Conservation (phyloP, 1,284 basidiomycete species). For the Ceratobasidium sp. region DNA sequence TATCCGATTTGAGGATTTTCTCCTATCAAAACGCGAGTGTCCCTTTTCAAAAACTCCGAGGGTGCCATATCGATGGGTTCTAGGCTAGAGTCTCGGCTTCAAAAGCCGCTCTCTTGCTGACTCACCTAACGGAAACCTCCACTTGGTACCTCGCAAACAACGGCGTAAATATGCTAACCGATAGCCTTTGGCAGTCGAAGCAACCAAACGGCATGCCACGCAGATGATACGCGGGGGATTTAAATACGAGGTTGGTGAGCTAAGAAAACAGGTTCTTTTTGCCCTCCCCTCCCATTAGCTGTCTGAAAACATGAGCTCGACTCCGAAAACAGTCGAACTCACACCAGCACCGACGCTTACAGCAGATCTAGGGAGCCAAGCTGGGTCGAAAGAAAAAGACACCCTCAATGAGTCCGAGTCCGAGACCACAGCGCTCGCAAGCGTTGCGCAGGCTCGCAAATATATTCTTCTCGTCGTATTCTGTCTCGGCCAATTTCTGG, state of each 20-base stretch:
- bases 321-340: slow-evolving; percentile 10
- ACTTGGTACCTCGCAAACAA: not conserved
- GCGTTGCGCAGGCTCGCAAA: slow-evolving; percentile 43
- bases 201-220: not conserved
- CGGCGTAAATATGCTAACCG: not conserved
- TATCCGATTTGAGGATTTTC: not conserved
- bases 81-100: not conserved
- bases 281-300: not conserved
- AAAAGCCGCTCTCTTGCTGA: not conserved
- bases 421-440: slow-evolving; percentile 12
- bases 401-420: not conserved
- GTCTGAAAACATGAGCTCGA: slow-evolving; percentile 6
- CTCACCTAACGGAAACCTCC: not conserved
- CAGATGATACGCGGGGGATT: not conserved
- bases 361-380: not conserved
- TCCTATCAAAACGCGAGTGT: not conserved
- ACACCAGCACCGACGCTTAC: slow-evolving; percentile 22
- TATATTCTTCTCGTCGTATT: slow-evolving; percentile 53
- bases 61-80: not conserved
- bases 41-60: not conserved
- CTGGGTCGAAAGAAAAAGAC: not conserved
- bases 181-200: slow-evolving; percentile 2
- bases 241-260: not conserved
- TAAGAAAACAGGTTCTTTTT: not conserved
- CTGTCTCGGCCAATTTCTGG: slow-evolving; percentile 58